phyloP scores from a whole-genome alignment of 768 basidiomycete species.

The Trametes gibbosa region DNA sequence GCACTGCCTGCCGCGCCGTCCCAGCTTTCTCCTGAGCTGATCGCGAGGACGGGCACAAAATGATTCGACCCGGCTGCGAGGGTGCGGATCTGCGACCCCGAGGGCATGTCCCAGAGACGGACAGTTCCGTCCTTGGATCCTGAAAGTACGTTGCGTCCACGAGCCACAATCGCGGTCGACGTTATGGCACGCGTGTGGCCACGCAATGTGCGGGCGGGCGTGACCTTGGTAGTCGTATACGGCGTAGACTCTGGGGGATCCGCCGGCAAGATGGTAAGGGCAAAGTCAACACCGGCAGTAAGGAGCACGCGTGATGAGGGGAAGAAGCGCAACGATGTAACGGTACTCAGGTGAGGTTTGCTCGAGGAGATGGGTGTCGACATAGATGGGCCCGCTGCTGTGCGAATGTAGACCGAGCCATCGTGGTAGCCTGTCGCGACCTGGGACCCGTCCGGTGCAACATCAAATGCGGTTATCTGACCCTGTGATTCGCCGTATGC shows the following conservation, averaged over 20 bases:
- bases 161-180: conserved; percentile 56
- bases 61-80: conserved; percentile 35
- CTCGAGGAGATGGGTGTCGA: conserved; percentile 29
- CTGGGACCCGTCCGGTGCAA: conserved; percentile 56
- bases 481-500: conserved; percentile 34
- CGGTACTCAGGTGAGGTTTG: conserved; percentile 49
- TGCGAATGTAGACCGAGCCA: conserved; percentile 53
- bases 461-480: conserved; percentile 61
- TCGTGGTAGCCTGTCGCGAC: conserved; percentile 61
- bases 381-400: conserved; percentile 27
- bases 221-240: conserved; percentile 29
- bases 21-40: conserved; percentile 42
- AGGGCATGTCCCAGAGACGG: conserved; percentile 70
- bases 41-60: conserved; percentile 42
- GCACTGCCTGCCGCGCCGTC: conserved; percentile 24
- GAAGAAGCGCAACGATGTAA: conserved; percentile 61
- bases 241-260: conserved; percentile 34
- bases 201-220: conserved; percentile 58
- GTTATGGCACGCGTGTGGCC: conserved; percentile 70
- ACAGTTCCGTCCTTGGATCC: conserved; percentile 66
- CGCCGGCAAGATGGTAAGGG: conserved; percentile 63
- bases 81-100: conserved; percentile 45
- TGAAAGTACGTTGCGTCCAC: conserved; percentile 67
- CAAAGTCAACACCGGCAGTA: conserved; percentile 66
- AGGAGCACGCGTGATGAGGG: conserved; percentile 72